A percentile compares a stretch with the other conserved stretches of the same genome.
Evolutionary conservation across 805 yeast species (phyloP).

Genomic region (Candida awuae): DNA sequence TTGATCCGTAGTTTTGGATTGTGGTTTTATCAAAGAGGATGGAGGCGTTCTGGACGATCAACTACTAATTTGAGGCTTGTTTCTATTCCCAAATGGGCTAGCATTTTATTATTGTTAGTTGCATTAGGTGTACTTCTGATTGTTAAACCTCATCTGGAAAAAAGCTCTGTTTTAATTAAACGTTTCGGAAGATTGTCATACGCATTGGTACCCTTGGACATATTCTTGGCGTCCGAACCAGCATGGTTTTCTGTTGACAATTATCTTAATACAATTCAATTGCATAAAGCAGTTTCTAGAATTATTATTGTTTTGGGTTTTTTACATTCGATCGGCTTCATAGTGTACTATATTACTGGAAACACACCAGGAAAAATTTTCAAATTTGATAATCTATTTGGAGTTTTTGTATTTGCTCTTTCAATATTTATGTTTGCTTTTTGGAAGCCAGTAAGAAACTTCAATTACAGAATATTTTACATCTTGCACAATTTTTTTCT

Average conservation of each 20-base stretch:
- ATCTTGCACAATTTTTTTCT: conserved; percentile 46
- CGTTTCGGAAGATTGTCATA: conserved; percentile 58
- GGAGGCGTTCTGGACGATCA: conserved; percentile 35
- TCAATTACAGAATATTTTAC: conserved; percentile 47
- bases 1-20: conserved; percentile 29
- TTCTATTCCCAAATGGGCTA: conserved; percentile 11
- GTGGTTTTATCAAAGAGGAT: conserved; percentile 26
- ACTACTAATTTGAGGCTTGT: conserved; percentile 28
- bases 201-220: conserved; percentile 48
- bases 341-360: conserved; percentile 37
- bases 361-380: conserved; percentile 31
- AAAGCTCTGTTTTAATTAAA: conserved; percentile 36
- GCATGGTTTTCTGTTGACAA: conserved; percentile 37
- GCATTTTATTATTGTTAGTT: conserved; percentile 1
- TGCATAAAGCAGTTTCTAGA: conserved; percentile 71
- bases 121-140: neutral
- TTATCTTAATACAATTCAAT: conserved; percentile 45
- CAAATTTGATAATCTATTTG: conserved; percentile 40
- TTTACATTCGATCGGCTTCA: conserved; percentile 47
- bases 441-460: conserved; percentile 40
- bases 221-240: conserved; percentile 51
- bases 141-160: conserved; percentile 26
- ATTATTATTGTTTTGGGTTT: conserved; percentile 38
- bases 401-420: conserved; percentile 36
- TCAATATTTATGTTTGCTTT: conserved; percentile 33